A percentile compares a stretch with the other conserved stretches of the same genome.
Evolutionary conservation across 1,139 yeast species (phyloP).

Genomic region (Ogataea hybrid): DNA sequence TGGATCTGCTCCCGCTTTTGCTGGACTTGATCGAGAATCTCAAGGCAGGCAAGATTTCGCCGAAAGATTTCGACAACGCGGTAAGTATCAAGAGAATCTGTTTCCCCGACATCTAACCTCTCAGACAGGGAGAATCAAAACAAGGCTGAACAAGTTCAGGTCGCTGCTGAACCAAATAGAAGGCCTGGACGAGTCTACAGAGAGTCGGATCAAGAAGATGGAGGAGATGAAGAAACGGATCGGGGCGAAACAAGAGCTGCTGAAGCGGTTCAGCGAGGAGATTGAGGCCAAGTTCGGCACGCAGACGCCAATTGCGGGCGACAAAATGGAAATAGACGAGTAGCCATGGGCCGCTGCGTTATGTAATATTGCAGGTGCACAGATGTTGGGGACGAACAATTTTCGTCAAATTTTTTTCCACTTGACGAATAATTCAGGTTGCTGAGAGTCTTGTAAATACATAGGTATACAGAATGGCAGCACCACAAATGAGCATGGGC

Average conservation of each 20-base stretch:
- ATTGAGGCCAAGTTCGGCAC: slow-evolving; percentile 21
- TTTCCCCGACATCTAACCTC: neutral
- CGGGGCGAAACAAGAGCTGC: slow-evolving; percentile 20
- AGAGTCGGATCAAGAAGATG: slow-evolving; percentile 24
- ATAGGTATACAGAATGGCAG: slow-evolving; percentile 17
- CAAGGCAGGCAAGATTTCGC: slow-evolving; percentile 31
- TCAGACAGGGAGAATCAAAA: slow-evolving; percentile 32
- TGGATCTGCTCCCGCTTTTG: slow-evolving; percentile 31
- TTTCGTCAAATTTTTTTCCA: slow-evolving; percentile 10
- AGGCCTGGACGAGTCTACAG: slow-evolving; percentile 30
- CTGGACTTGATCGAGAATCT: slow-evolving; percentile 32
- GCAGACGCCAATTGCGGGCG: neutral
- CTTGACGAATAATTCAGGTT: slow-evolving; percentile 2
- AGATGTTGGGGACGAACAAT: slow-evolving; percentile 5
- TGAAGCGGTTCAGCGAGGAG: slow-evolving; percentile 15
- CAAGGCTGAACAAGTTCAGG: slow-evolving; percentile 25
- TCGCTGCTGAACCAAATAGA: slow-evolving; percentile 26
- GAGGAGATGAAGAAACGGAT: slow-evolving; percentile 23
- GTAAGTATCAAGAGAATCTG: slow-evolving; percentile 20
- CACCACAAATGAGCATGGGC: slow-evolving; percentile 25
- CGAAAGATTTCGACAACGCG: slow-evolving; percentile 34
- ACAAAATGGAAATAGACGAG: slow-evolving; percentile 3
- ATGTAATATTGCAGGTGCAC: slow-evolving; percentile 4
- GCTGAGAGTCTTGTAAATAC: slow-evolving; percentile 11
- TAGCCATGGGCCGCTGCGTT: neutral